phyloP scores from a whole-genome alignment of 176 grass and related monocot species.

The Ananas comosus region DNA sequence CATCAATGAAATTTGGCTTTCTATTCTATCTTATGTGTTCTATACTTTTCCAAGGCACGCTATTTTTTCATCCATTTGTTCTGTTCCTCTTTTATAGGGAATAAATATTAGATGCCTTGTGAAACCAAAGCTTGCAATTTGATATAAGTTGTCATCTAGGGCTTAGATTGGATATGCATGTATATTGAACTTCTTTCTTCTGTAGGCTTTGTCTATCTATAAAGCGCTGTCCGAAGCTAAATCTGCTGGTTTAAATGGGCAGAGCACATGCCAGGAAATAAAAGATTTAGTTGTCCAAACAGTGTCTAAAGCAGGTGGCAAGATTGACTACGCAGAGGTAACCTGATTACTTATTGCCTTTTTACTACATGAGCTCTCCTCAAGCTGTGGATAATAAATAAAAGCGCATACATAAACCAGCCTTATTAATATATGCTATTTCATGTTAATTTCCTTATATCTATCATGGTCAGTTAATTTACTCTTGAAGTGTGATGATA shows the following conservation, averaged over 20 bases:
- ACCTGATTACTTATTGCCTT: not conserved
- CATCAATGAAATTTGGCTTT: not conserved
- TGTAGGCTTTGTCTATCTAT: slow-evolving; percentile 67
- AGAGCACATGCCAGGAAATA: slow-evolving; percentile 39
- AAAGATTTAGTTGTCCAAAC: slow-evolving; percentile 43
- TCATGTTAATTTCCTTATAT: not conserved
- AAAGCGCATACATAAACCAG: not conserved
- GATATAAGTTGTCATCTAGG: not conserved
- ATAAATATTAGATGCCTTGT: too few relatives aligned
- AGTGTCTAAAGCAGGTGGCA: slow-evolving; percentile 47
- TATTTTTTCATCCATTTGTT: too few relatives aligned
- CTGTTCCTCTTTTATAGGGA: too few relatives aligned
- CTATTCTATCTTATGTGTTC: too few relatives aligned
- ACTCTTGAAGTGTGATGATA: not conserved
- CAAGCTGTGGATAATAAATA: not conserved
- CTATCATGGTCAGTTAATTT: not conserved
- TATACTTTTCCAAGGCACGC: too few relatives aligned
- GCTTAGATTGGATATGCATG: not conserved
- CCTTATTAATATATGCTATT: not conserved
- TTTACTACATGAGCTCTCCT: not conserved
- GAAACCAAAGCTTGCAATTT: not conserved
- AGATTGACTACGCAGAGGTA: slow-evolving; percentile 92
- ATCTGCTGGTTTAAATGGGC: slow-evolving; percentile 31
- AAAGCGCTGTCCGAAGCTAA: slow-evolving; percentile 67
- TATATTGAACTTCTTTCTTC: not conserved